Evolutionary conservation across 306 rosid species (phyloP), one percentile per base, ranked within the genome.

Genomic region (Ceratonia siliqua): DNA sequence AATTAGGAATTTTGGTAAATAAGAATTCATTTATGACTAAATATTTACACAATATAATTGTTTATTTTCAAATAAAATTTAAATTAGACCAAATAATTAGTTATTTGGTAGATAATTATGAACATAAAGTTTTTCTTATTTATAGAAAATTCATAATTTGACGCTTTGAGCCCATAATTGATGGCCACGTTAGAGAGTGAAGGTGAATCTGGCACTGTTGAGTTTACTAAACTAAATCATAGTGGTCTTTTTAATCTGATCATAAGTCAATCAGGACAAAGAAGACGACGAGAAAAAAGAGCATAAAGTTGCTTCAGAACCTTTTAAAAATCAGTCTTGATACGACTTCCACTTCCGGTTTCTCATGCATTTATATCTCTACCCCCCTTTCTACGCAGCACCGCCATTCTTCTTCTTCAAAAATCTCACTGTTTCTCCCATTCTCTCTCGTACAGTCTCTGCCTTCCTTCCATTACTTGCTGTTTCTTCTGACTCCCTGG

Each of bases 301-400:
- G 56, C 79, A 82, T 36, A 78, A 78, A 85, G 85, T 73, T 15
- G 70, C 59, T 30, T 53, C 67, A 78, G 18, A 56, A 21, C 21
- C 30, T 32, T 48, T 74, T 28, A 39, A 64, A 64, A 30, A 28
- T 3, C 42, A 35, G 48, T 62, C 79, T 73, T 77, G 76, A 83
- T 76, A 53, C 41, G 30, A 28, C 79, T 50, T 53, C 78, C 30
- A 45, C 85, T 74, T 69, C 77, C 41, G 0, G 65, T 76, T 78
- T 74, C 72, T 80, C 90, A 80, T 83, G 91, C 87, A 79, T 79
- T 79, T 63, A 70, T 78, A 80, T 53, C 72, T 48, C 55, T 53
- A n/a, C 21, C 55, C 17, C 24, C 7, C 45, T 35, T 8, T 38
- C 7, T 22, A 21, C 6, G 14, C 59, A 22, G 27, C 32, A 1